Evolutionary conservation across 2,329 filamentous ascomycete species (phyloP).

Genomic region (Colletotrichum cuscutae): DNA sequence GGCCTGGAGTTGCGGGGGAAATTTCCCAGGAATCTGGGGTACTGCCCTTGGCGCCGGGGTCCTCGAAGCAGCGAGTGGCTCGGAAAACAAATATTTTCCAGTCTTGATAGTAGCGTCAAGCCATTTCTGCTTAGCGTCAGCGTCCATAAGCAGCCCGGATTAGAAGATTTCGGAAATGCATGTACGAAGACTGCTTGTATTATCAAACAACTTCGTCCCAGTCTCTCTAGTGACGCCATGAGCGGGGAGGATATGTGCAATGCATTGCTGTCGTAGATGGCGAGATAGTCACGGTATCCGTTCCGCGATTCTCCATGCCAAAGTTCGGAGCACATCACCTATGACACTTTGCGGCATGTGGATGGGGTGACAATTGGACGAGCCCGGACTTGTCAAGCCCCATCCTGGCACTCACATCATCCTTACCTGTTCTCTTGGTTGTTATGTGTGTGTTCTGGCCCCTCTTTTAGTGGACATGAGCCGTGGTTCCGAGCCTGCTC

Average conservation of each 20-base stretch:
- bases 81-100: neutral
- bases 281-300: neutral
- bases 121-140: neutral
- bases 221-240: neutral
- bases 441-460: neutral
- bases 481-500: slow-evolving; percentile 7
- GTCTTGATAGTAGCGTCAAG: neutral
- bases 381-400: neutral
- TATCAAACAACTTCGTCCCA: no score
- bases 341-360: neutral
- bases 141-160: neutral
- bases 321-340: neutral
- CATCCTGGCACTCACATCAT: neutral
- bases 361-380: neutral
- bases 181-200: neutral
- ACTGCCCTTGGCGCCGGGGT: slow-evolving; percentile 5
- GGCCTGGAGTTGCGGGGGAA: slow-evolving; percentile 14
- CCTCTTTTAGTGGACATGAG: neutral
- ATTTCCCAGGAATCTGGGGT: slow-evolving; percentile 7
- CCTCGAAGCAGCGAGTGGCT: neutral
- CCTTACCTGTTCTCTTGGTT: neutral
- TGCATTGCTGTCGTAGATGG: neutral
- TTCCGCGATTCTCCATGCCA: neutral
- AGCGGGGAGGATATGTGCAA: neutral
- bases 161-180: neutral